Evolutionary conservation across 257 asterid species (phyloP), one percentile per base, ranked within the genome.

Genomic region (Sherardia arvensis): DNA sequence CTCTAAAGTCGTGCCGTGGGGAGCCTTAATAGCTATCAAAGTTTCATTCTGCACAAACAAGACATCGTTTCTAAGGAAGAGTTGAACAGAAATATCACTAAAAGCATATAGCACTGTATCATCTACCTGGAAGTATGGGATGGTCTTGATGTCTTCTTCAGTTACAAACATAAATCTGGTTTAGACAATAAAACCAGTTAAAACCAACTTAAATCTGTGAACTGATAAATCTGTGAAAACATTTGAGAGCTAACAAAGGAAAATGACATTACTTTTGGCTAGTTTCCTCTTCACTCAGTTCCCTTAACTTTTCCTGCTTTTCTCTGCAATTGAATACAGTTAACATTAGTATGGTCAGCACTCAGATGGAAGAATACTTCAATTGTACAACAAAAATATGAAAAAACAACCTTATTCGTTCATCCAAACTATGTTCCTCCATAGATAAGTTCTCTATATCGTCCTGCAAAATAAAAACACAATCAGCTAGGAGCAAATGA

Each of bases 1-100:
- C 83, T 89, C 96, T 80, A 92, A 79, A 61, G 96, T 89, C 61
- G 96, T 89, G 23, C 96, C 99, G 72, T 84, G 99, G 20, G 97
- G 99, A 84, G 97, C 96, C 78, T 92, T 89, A 75, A 92, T 77
- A 57, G 94, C 99, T 69, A 92, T 89, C 77, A 92, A 74, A 45
- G 97, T 92, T 83, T 92, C 94, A 68, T 87, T 87, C 97, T 89
- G 83, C 0, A 38, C 21, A 43, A 33, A 32, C 4, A 38, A 38
- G 53, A 17, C 18, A 23, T 26, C 48, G 25, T 18, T 21, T 12
- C 45, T 15, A 11, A 28, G 59, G 28, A 32, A 14, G 11, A 38
- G 62, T 33, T 49, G 53, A 61, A 74, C 17, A 14, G 59, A 5
- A 49, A 55, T 53, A 12, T 43, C 38, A 32, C 15, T 55, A 66